Evolutionary conservation across 2,329 filamentous ascomycete genomes (phyloP), one percentile per base, ranked within the genome.

Genomic region (Lithohypha guttulata): DNA sequence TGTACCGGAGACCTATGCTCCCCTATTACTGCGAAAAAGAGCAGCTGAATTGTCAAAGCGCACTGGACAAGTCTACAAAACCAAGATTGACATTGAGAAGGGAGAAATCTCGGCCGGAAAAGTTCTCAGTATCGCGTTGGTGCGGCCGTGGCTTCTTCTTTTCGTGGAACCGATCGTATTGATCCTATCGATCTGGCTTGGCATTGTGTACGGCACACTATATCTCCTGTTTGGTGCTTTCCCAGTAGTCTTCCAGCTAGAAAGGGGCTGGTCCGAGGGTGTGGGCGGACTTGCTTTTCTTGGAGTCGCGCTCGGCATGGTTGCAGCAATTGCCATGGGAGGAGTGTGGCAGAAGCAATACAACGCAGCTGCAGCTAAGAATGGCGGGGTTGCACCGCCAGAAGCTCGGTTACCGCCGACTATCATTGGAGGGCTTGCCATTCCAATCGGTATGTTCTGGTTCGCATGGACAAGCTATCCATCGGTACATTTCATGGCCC

Each of bases 131-230:
- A 66, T 69, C 2, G 69, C 73, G 3, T 62, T 81, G n/a, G 64
- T 69, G 34, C 68, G 80, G 2, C 80, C 81, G 1, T 81, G 79
- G 76, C 63, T 79, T 31, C 67, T 84, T 37, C 68, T 84, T 6
- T 79, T 84, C 63, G 62, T 63, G 41, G 80, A 84, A 53, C 80
- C 80, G 2, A 84, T 82, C 46, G 75, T 81, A 17, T 55, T 80
- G 8, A 61, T 81, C 7, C 64, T 76, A 2, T 73, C 71, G 25
- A 63, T 83, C 18, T 72, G 72, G 47, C 62, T 71, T 40, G 63
- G 69, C 1, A 63, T 73, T 38, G 59, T 67, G 4, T 73, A 72
- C 38, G 65, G 69, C 25, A 72, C 69, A 0, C 54, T 75, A 3
- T 76, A 73, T 53, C 63, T 74, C 54, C 64, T 76, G 51, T 77